These are phyloP conservation scores for Aspergillus pseudotamarii DNA, from an alignment of 2,329 filamentous ascomycete genomes.

Conservation along the genomic window DNA sequence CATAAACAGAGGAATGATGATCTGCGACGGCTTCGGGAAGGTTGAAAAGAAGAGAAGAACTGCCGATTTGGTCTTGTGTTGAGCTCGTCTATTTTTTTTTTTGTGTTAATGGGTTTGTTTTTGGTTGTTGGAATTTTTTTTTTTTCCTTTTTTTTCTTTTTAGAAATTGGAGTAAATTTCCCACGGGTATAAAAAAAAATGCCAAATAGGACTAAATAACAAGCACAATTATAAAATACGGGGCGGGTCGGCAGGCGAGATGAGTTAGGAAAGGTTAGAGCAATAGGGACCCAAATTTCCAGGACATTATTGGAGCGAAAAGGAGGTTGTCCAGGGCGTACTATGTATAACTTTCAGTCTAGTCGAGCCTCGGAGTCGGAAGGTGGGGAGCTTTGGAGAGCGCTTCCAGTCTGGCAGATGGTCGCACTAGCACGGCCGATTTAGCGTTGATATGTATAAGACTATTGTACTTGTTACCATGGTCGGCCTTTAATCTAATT, in stretches of 20 bases:
- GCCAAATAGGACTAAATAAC: neutral
- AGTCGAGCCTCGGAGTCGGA: conserved; percentile 26
- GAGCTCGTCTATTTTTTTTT: neutral
- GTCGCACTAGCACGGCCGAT: conserved; percentile 1
- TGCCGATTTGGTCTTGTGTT: conserved; percentile 5
- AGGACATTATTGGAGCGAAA: conserved; percentile 17
- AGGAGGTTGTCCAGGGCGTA: conserved; percentile 8
- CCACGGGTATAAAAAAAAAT: neutral
- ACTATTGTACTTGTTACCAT: conserved; percentile 4
- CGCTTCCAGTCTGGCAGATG: conserved; percentile 1
- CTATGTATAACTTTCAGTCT: conserved; percentile 11
- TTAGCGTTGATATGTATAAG: neutral
- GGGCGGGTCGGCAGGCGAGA: conserved; percentile 16
- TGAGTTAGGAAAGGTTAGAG: conserved; percentile 16
- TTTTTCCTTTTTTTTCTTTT: neutral
- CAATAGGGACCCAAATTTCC: conserved; percentile 14
- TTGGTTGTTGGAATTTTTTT: neutral
- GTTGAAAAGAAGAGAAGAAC: neutral
- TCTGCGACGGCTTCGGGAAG: conserved; percentile 19
- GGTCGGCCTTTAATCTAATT: neutral
- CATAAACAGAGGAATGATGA: conserved; percentile 18
- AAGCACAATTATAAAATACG: conserved; percentile 12
- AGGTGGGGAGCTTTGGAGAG: conserved; percentile 22
- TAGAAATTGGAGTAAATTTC: neutral
- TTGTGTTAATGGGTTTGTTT: conserved; percentile 1